A percentile compares a stretch with the other conserved stretches of the same genome.
Evolutionary conservation across 192 early-diverging fungal genomes (phyloP).

Genomic region (Lobosporangium transversale): DNA sequence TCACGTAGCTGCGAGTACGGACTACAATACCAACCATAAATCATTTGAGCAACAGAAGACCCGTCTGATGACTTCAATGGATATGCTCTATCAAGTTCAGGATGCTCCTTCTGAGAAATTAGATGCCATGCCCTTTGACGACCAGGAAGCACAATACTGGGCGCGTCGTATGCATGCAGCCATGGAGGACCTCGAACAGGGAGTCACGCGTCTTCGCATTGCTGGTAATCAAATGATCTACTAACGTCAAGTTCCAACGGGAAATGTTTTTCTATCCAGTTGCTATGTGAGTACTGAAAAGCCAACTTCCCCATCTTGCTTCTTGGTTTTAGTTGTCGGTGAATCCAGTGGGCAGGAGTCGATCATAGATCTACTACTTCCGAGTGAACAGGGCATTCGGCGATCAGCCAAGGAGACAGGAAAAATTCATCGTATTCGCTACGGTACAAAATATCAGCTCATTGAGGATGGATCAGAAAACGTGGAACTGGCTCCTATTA

Average conservation of each 20-base stretch:
- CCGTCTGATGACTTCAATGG: slow-evolving; percentile 33
- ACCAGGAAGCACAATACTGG: slow-evolving; percentile 46
- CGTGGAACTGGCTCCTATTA: slow-evolving; percentile 35
- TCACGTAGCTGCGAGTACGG: neutral
- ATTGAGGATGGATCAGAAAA: slow-evolving; percentile 32
- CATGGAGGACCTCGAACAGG: slow-evolving; percentile 33
- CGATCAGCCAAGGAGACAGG: slow-evolving; percentile 46
- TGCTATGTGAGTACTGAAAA: neutral
- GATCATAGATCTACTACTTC: slow-evolving; percentile 38
- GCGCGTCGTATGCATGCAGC: slow-evolving; percentile 38
- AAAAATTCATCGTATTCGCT: slow-evolving; percentile 41
- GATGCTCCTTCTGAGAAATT: slow-evolving; percentile 34
- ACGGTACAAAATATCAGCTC: slow-evolving; percentile 28
- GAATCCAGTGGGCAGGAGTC: slow-evolving; percentile 50
- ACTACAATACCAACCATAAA: neutral
- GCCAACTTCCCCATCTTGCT: neutral
- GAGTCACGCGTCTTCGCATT: slow-evolving; percentile 22
- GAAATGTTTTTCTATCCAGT: neutral
- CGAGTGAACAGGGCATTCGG: slow-evolving; percentile 22
- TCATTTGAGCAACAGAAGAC: slow-evolving; percentile 28
- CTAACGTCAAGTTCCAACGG: too few species aligned
- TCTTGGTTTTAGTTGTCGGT: slow-evolving; percentile 21
- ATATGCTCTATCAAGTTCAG: slow-evolving; percentile 47
- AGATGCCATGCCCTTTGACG: slow-evolving; percentile 30
- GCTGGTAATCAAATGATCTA: slow-evolving; percentile 3